These are phyloP conservation scores for Diplodia sapinea DNA, from an alignment of 2,329 filamentous ascomycete genomes.

Conservation along the genomic window DNA sequence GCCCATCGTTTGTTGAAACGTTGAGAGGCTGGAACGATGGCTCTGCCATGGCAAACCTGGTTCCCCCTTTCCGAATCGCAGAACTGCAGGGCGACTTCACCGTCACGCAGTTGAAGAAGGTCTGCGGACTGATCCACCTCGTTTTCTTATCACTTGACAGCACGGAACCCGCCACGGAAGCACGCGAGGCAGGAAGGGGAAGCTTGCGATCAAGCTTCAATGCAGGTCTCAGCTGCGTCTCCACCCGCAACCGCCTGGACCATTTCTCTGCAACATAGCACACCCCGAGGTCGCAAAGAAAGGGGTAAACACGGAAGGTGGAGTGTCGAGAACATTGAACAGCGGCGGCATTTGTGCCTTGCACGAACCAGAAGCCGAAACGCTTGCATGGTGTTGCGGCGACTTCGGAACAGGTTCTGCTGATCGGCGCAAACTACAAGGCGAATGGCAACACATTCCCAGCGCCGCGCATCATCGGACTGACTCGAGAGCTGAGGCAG, in stretches of 20 bases:
- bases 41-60: neutral
- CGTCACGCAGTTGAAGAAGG: too few relatives aligned
- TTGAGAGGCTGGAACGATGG: neutral
- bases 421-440: neutral
- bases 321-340: neutral
- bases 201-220: neutral
- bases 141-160: conserved; percentile 16
- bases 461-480: neutral
- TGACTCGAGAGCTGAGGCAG: conserved; percentile 2
- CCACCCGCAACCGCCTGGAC: conserved; percentile 3
- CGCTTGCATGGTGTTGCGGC: neutral
- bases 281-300: neutral
- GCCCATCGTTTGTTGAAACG: neutral
- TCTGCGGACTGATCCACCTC: neutral
- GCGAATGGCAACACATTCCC: neutral
- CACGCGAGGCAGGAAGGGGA: neutral
- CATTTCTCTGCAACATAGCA: neutral
- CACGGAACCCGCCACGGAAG: neutral
- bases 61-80: neutral
- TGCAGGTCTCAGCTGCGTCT: neutral
- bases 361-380: neutral
- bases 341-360: neutral
- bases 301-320: neutral
- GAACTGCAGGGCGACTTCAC: neutral
- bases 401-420: neutral